Conservation (phyloP, 495 filamentous ascomycete genomes). For the Penicillium nucicola region DNA sequence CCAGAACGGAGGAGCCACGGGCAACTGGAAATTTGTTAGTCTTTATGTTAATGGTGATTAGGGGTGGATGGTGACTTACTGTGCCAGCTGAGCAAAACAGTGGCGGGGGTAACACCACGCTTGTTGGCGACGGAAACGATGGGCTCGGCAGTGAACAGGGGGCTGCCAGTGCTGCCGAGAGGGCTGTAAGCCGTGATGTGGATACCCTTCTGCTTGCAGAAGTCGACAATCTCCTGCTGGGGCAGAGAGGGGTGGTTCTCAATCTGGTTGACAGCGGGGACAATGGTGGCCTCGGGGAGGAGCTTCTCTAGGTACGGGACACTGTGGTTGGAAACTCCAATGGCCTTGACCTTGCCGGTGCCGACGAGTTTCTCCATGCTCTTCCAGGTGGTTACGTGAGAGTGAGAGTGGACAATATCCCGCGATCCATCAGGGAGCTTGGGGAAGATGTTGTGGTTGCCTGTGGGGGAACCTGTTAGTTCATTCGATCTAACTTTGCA, state of each 20-base stretch:
- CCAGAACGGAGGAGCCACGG: slow-evolving; percentile 68
- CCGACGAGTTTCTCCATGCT: slow-evolving; percentile 70
- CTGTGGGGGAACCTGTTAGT: slow-evolving; percentile 23
- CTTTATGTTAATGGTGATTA: neutral
- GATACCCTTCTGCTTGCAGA: slow-evolving; percentile 69
- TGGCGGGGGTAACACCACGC: slow-evolving; percentile 57
- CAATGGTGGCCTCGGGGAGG: slow-evolving; percentile 58
- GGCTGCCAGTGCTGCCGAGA: slow-evolving; percentile 73
- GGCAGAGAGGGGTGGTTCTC: slow-evolving; percentile 80
- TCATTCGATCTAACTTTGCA: neutral
- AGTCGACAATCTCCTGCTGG: slow-evolving; percentile 80
- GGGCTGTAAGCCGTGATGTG: slow-evolving; percentile 75
- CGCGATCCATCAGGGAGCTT: slow-evolving; percentile 67
- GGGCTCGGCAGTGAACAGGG: slow-evolving; percentile 63
- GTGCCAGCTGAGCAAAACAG: slow-evolving; percentile 74
- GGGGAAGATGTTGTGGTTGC: slow-evolving; percentile 74
- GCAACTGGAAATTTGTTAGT: slow-evolving; percentile 46
- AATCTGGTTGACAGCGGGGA: slow-evolving; percentile 88
- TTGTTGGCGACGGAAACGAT: slow-evolving; percentile 69
- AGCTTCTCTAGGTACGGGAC: slow-evolving; percentile 69
- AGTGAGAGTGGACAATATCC: slow-evolving; percentile 62
- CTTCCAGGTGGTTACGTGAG: slow-evolving; percentile 74
- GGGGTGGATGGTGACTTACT: slow-evolving; percentile 41
- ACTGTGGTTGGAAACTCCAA: slow-evolving; percentile 85
- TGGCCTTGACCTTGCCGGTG: slow-evolving; percentile 68